Evolutionary conservation across 2,329 filamentous ascomycete genomes (phyloP).

Genomic region (Diaporthe vexans): DNA sequence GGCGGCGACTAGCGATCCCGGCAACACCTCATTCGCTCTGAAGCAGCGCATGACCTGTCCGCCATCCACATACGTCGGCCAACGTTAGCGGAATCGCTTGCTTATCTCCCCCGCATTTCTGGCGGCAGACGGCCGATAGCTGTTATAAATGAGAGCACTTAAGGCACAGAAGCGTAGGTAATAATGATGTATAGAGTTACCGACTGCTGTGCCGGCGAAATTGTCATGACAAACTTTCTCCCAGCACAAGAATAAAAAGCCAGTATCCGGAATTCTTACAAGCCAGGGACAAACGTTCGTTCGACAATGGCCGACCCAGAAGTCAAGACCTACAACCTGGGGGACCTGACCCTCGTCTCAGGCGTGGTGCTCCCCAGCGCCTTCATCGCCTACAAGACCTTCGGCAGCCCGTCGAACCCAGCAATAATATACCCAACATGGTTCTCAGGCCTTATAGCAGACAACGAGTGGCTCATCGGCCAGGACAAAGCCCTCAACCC

Average conservation of each 20-base stretch:
- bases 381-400: constrained; percentile 82
- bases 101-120: constrained; percentile 31
- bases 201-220: not conserved
- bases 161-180: not conserved
- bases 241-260: not conserved
- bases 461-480: constrained; percentile 83
- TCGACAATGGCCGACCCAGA: constrained; percentile 33
- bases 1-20: constrained; percentile 12
- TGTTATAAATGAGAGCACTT: constrained; percentile 10
- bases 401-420: constrained; percentile 73
- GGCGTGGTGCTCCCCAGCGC: constrained; percentile 74
- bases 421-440: constrained; percentile 83
- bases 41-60: not conserved
- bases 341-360: constrained; percentile 76
- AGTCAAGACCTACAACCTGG: constrained; percentile 67
- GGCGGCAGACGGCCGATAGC: constrained; percentile 2
- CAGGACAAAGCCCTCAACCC: constrained; percentile 75
- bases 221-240: not conserved
- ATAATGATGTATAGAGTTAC: not conserved
- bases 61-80: not conserved
- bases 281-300: not conserved
- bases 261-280: too few relatives aligned
- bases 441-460: constrained; percentile 73
- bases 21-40: constrained; percentile 10
- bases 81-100: constrained; percentile 15